Base-by-base conservation (phyloP, 1,284 basidiomycete species). In the Neotropicomus parvogracilis region DNA sequence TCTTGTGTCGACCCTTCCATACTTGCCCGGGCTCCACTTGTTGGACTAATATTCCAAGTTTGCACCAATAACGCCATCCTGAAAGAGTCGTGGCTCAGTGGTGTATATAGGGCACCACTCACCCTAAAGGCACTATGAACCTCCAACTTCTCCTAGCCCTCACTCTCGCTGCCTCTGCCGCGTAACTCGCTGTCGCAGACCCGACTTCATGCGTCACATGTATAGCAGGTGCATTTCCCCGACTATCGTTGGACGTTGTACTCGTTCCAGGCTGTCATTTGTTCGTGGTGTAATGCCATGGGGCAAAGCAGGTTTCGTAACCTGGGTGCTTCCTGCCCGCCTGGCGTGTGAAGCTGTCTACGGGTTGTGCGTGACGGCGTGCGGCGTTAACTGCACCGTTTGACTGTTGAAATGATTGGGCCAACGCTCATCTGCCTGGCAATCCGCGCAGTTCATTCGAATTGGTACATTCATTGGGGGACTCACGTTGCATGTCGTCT, bases 251-350 rank as follows among this genome's bases (percentile, higher is more conserved):
- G 5, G 5, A 26, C 3, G 1, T 40, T 6, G 17, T 19, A 26
- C 56, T 11, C 41, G 13, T 43, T 35, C 0, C 46, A 81, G 80
- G 79, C 0, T 82, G 80, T 48, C 81, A 81, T 52, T 49, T 54
- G 6, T 49, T 79, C 2, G 77, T 59, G 0, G 75, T 5, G 50
- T 66, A 14, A 33, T 33, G 32, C 16, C 16, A 33, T 7, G 24
- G 24, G 24, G 24, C 24, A 5, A n/a, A n/a, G 24, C 24, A 24
- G 24, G 24, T 8, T 24, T 9, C 16, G 9, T 16, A 12, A 33
- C 16, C 16, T 7, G 70, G 0, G 71, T 66, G 0, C 77, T 78
- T 1, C 66, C 77, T 2, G 74, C 67, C 5, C 69, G 78, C 35
- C 0, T 79, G 0, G 78, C 54, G 7, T 36, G 34, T 19, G 20